A percentile compares a stretch with the other conserved stretches of the same genome.
phyloP scores from a whole-genome alignment of 2,329 filamentous ascomycete species.

The Penicillium sp. region DNA sequence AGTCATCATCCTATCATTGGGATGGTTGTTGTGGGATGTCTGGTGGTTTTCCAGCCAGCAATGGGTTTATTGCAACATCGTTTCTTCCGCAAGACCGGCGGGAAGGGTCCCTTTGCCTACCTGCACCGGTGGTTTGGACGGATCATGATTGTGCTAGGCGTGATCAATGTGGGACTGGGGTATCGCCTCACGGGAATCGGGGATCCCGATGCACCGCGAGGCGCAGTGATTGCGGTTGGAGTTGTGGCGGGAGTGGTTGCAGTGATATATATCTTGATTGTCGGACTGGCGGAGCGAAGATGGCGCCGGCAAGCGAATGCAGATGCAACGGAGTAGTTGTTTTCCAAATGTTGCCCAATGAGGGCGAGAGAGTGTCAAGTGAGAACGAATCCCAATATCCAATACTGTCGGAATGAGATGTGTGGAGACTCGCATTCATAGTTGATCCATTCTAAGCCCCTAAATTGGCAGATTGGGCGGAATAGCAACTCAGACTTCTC shows the following conservation, averaged over 20 bases:
- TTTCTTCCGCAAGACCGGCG: conserved; percentile 48
- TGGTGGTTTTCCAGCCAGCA: conserved; percentile 58
- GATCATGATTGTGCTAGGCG: conserved; percentile 50
- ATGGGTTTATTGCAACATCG: conserved; percentile 53
- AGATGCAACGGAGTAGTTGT: background rate
- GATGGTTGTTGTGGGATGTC: conserved; percentile 48
- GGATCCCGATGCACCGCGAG: conserved; percentile 28
- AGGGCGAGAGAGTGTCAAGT: no score
- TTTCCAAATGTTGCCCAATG: background rate
- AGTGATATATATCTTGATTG: conserved; percentile 38
- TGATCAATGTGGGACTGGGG: conserved; percentile 58
- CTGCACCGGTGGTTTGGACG: conserved; percentile 58
- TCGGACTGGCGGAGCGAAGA: background rate
- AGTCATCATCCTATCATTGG: conserved; percentile 54
- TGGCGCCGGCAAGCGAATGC: background rate
- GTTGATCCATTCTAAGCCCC: no score
- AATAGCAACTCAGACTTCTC: no score
- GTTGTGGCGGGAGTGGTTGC: conserved; percentile 52
- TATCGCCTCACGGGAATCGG: conserved; percentile 48
- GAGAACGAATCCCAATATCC: no score
- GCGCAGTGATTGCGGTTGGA: conserved; percentile 49
- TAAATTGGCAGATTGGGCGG: no score
- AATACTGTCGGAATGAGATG: no score
- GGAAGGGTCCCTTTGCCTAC: conserved; percentile 48
- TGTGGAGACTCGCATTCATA: no score